Base-by-base conservation (phyloP, 2,329 filamentous ascomycete species). In the Cercospora zeina region DNA sequence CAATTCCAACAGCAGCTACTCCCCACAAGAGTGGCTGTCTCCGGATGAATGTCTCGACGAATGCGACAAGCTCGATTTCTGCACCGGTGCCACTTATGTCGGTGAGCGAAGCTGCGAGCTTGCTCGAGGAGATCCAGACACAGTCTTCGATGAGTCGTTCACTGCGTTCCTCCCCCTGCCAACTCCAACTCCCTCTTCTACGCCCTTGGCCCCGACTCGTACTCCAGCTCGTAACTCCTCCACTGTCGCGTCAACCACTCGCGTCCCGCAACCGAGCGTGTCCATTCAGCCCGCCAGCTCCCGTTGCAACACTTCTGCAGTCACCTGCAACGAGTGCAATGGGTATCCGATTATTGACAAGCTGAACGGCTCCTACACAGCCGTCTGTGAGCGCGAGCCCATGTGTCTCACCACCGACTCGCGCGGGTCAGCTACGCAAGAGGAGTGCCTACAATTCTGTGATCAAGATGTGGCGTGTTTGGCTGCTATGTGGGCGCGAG, bases 161-260 rank as follows among this genome's bases (percentile, higher is more conserved):
- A 69, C 67, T 4, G 70, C 68, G 13, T 72, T 72, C 63, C 39
- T 71, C 49, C 70, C 70, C 1, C 61, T 71, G 11, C 19, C 57
- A n/a, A 65, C 59, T 11, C 54, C 49, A 8, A 50, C 51, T 42
- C 19, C 60, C 9, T 49, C 33, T 30, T 21, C 47, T 16, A 33
- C 47, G 21, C 47, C 51, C 8, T 7, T 34, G 19, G 21, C 30
- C 51, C 42, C 47, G n/a, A 61, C 56, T 13, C 57, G 36, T 16
- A 13, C 59, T 3, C 51, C 36, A 4, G 24, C 54, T 11, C 42
- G 54, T 24, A 63, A 61, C 36, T 39, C 49, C 24, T 58, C 66
- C 1, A 58, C 61, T 4, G 54, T 59, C 14, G 13, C 61, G 5
- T 42, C 59, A 4, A 56, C 58, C 34, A 50, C 49, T 5, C 42